Evolutionary conservation across 495 filamentous ascomycete genomes (phyloP).

Genomic region (Annulohypoxylon moriforme): DNA sequence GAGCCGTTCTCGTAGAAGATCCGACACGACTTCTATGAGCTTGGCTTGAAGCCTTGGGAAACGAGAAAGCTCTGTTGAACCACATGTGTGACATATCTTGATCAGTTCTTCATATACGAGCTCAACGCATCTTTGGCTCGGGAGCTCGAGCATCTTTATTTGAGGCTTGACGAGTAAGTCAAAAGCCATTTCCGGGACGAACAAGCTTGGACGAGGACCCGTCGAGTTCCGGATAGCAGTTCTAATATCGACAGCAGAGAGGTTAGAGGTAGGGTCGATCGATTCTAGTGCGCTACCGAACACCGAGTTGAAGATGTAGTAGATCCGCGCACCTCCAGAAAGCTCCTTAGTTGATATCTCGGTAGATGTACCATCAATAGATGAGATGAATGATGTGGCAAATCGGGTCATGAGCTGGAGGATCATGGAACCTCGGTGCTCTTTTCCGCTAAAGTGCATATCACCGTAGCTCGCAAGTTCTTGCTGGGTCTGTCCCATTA

Average conservation of each 20-base stretch:
- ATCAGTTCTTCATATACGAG: constrained; percentile 99
- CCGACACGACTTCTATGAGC: constrained; percentile 97
- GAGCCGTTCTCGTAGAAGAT: constrained; percentile 90
- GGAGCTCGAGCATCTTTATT: constrained; percentile 96
- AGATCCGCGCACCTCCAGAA: constrained; percentile 95
- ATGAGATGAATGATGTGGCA: constrained; percentile 96
- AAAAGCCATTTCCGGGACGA: constrained; percentile 97
- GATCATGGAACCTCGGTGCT: constrained; percentile 94
- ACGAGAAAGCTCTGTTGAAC: constrained; percentile 88
- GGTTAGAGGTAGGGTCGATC: constrained; percentile 93
- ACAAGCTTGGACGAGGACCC: constrained; percentile 92
- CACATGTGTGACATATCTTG: constrained; percentile 99
- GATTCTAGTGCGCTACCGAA: constrained; percentile 97
- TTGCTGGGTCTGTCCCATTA: constrained; percentile 99
- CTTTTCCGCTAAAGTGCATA: constrained; percentile 97
- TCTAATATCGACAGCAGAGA: constrained; percentile 95
- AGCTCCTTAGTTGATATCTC: constrained; percentile 99
- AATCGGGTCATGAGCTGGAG: constrained; percentile 98
- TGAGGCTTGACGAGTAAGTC: constrained; percentile 98
- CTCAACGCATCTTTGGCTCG: constrained; percentile 96
- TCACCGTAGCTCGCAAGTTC: constrained; percentile 98
- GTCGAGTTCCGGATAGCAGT: constrained; percentile 99
- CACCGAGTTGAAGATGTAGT: constrained; percentile 99
- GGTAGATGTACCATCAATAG: constrained; percentile 97
- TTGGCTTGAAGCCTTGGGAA: constrained; percentile 96